Base-by-base conservation (phyloP, 305 asterid species). In the Fraxinus xanthoxyloides region DNA sequence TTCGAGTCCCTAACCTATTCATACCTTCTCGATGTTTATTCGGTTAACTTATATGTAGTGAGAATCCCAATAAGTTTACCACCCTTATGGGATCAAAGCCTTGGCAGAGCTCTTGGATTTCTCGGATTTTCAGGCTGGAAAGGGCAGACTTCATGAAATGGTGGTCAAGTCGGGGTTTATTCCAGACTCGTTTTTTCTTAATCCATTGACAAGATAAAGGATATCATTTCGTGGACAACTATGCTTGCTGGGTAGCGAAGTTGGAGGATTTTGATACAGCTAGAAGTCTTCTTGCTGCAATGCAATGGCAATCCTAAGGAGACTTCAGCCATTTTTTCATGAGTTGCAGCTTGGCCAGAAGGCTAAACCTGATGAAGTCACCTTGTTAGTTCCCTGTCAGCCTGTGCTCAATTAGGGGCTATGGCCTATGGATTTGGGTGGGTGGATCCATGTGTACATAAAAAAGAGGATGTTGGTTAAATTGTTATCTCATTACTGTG, bases 351-450 rank as follows among this genome's bases (percentile, higher is more conserved):
- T 83, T 31, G 85, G 88, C 84, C 86, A 90, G 79, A 84, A 85
- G 15, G 85, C 89, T 19, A 84, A 86, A 67, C 97, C 97, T 1
- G 93, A 94, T 56, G 92, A 89, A 81, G 89, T 91, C 21, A 90
- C 97, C 91, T 93, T 38, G 97, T 92, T 43, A 87, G 97, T 82
- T 77, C 91, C n/a, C 88, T 94, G 34, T 88, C 97, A 4, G 95
- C 98, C 0, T 92, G 98, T 85, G 90, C 98, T 34, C 95, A 92
- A 72, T 63, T 92, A 82, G 97, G 96, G 73, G 92, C 95, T 8
- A 85, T 91, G 96, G 73, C 92, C 95, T 8, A 85, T 91, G 59
- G 94, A 89, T 69, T 80, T 91, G 78, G 98, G 98, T 19, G 78
- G 91, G 40, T 91, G 97, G 97, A 87, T 43, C 51, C 51, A 43